Base-by-base conservation (phyloP, 1,139 yeast species). In the Candida frijolesensis region DNA sequence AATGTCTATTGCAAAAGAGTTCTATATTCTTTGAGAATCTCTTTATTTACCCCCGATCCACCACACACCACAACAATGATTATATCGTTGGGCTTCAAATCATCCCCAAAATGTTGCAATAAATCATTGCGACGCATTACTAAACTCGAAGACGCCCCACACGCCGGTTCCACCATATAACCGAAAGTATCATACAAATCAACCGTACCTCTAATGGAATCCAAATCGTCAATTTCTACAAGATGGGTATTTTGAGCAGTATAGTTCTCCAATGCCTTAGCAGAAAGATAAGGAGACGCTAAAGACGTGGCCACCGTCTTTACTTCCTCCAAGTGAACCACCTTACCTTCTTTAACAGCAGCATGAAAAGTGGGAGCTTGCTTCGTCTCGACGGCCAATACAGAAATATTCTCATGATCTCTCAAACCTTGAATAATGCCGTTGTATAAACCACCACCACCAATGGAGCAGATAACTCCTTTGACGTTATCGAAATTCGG, bases 401-500 rank as follows among this genome's bases (percentile, higher is more conserved):
- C 61, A 11, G 67, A 66, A 2, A 67, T 60, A 12, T 57, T 65
- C 60, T 39, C 59, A 16, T 46, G 18, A 8, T 29, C 5, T 14
- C 61, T 46, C 35, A 72, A 57, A 2, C 78, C 79, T 25, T 60
- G 56, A 46, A 64, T 60, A 5, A 74, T 57, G 4, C 79, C 79
- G 52, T 71, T 72, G 59, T 73, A 73, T 27, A 74, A 61, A 15
- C 55, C 55, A 1, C 78, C 78, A 1, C 79, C 79, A 15, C 79
- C 79, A 14, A 73, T 71, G 22, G 76, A 71, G 54, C 78, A 73
- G 5, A 71, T 76, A 6, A 74, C 60, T 0, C 74, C 78, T 47
- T 62, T 67, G 7, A 73, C 57, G 11, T 64, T 62, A 5, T 64
- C 67, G 0, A 57, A 55, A 2, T 47, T 47, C 0, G 61, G 47